Base-by-base conservation (phyloP, 345 rosid species). In the Citrus medica region DNA sequence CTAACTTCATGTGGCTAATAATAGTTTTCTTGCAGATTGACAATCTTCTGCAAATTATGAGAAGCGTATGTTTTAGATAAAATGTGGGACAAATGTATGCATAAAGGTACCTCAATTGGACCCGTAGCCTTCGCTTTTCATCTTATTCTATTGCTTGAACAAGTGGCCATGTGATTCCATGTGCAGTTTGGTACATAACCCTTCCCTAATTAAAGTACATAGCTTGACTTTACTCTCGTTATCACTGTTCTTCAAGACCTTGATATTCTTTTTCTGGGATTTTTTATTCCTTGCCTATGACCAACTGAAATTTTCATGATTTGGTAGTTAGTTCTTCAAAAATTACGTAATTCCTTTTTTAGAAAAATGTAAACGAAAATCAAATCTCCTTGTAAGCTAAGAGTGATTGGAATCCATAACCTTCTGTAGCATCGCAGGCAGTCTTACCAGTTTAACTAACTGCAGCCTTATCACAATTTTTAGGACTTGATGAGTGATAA, bases 121-220 rank as follows among this genome's bases (percentile, higher is more conserved):
- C 21, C 73, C 67, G 6, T 77, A 40, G 66, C 78, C 81, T 75
- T 65, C 53, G 38, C 71, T 76, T 74, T 82, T 68, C 62, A 61
- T 72, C 68, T 72, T 79, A 73, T 67, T 71, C 78, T 65, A 51
- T 30, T 25, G 51, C 71, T 69, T 75, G 58, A 72, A 75, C 71
- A 65, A 76, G 82, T 80, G 84, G 84, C 87, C 82, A 84, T 81
- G 82, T 79, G 84, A 81, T 81, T 63, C 84, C 82, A 79, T 81
- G 84, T 81, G 84, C 84, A 61, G 48, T 68, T 72, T 55, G 84
- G 80, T 48, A 35, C 35, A 53, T 61, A 75, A 74, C 37, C 63
- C 46, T 42, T 38, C 27, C 21, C 76, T 63, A 67, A 51, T 17
- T 68, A 25, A 30, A 48, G 58, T 67, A 19, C 60, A 13, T 58